A percentile compares a stretch with the other conserved stretches of the same genome.
Conservation (phyloP, 768 basidiomycete species). For the Lentinula sp. region DNA sequence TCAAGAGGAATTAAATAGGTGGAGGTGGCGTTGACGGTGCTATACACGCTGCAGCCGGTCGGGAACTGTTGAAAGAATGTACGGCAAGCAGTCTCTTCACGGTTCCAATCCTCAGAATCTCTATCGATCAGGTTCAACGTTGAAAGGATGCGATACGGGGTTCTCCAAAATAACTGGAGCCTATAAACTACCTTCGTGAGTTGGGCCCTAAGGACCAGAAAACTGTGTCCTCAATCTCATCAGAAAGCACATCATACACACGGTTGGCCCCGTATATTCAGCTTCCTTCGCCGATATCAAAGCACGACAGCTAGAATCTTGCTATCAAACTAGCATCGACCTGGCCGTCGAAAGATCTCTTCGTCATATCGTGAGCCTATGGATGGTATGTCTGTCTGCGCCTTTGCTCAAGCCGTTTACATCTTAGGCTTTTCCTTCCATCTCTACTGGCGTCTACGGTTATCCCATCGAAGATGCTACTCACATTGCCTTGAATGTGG, state of each 20-base stretch:
- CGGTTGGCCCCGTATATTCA: slow-evolving; percentile 73
- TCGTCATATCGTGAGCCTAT: slow-evolving; percentile 52
- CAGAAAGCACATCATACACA: slow-evolving; percentile 71
- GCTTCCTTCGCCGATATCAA: slow-evolving; percentile 30
- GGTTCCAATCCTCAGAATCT: background rate
- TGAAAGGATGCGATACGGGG: slow-evolving; percentile 68
- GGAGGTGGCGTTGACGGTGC: slow-evolving; percentile 88
- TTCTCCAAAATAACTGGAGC: slow-evolving; percentile 76
- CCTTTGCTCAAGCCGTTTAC: background rate
- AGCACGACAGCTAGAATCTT: slow-evolving; percentile 55
- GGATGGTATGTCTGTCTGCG: background rate
- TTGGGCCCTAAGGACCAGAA: background rate
- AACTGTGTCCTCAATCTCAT: background rate
- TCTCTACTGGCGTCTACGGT: slow-evolving; percentile 76
- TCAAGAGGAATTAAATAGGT: slow-evolving; percentile 31
- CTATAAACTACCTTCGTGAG: slow-evolving; percentile 72
- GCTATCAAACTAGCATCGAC: slow-evolving; percentile 60
- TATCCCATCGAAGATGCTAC: slow-evolving; percentile 76
- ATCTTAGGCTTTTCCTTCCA: slow-evolving; percentile 68
- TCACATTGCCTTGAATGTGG: slow-evolving; percentile 56
- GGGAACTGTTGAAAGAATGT: slow-evolving; percentile 65
- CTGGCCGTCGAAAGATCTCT: slow-evolving; percentile 55
- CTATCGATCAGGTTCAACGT: slow-evolving; percentile 40
- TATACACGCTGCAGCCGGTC: slow-evolving; percentile 74
- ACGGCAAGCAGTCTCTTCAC: slow-evolving; percentile 14